Percentiles rank a stretch among this genome's conserved stretches.
Evolutionary conservation across 176 grass and related monocot species (phyloP).

Genomic region (Miscanthus lutarioriparius): DNA sequence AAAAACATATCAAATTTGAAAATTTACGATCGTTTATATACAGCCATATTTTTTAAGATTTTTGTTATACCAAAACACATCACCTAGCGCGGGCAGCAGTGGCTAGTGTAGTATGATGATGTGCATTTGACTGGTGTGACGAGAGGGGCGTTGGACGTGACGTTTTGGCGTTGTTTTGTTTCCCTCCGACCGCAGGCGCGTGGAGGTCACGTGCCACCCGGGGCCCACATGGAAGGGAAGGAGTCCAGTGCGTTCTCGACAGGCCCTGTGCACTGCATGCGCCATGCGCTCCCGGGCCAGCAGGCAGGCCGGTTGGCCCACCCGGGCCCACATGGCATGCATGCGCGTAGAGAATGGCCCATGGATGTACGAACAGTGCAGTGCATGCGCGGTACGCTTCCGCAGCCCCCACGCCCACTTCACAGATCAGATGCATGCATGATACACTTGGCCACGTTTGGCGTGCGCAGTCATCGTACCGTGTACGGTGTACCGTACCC

Average conservation of each 20-base stretch:
- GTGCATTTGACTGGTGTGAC: too few relatives aligned
- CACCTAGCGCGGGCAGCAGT: too few relatives aligned
- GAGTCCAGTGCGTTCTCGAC: background rate
- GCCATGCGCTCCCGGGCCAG: background rate
- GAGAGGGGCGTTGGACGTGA: background rate
- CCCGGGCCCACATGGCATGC: background rate
- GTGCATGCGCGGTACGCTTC: background rate
- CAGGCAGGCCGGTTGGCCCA: background rate
- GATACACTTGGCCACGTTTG: background rate
- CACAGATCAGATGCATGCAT: background rate
- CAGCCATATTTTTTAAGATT: too few relatives aligned
- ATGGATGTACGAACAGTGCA: background rate
- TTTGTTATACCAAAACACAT: too few relatives aligned
- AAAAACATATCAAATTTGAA: too few relatives aligned
- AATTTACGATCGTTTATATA: too few relatives aligned
- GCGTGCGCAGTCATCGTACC: background rate
- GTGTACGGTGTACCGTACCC: background rate
- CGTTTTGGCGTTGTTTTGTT: background rate
- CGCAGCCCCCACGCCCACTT: background rate
- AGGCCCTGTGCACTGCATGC: too few relatives aligned
- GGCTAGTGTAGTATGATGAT: too few relatives aligned
- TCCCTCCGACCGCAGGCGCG: background rate
- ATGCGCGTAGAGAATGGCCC: background rate
- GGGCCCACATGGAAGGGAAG: slow-evolving; percentile 3
- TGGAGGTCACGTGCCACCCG: background rate